Evolutionary conservation across 1,139 yeast genomes (phyloP).

Genomic region (Keqinozyma sinolaborantium): DNA sequence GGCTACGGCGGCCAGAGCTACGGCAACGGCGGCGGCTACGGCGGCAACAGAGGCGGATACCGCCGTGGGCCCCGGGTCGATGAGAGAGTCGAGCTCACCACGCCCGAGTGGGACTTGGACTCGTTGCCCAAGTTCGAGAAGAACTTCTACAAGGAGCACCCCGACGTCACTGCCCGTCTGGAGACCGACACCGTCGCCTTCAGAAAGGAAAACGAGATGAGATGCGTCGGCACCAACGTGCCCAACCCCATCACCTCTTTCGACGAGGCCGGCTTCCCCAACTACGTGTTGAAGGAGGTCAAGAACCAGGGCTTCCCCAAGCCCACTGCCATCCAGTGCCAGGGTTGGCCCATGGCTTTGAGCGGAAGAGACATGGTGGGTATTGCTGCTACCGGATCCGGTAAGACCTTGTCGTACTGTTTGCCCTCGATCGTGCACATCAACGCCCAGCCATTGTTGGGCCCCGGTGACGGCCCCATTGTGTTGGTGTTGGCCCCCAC

Average conservation of each 20-base stretch:
- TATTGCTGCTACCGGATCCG: conserved; percentile 98
- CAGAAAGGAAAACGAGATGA: conserved; percentile 85
- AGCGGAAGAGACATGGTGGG: conserved; percentile 99
- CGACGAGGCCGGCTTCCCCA: conserved; percentile 97
- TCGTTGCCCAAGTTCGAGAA: conserved; percentile 88
- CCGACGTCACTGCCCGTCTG: conserved; percentile 69
- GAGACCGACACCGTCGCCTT: conserved; percentile 69
- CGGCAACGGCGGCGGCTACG: conserved; percentile 5
- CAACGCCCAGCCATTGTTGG: conserved; percentile 92
- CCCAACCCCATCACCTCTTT: conserved; percentile 93
- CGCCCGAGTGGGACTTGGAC: conserved; percentile 79
- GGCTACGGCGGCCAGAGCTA: conserved; percentile 6
- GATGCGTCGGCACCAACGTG: conserved; percentile 73
- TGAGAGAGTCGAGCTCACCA: conserved; percentile 54
- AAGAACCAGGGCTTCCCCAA: conserved; percentile 88
- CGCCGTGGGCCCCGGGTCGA: conserved; percentile 29
- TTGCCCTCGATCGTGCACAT: conserved; percentile 96
- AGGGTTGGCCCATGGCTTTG: conserved; percentile 99
- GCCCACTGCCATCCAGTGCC: conserved; percentile 97
- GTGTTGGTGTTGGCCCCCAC: conserved; percentile 96
- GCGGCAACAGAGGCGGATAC: conserved; percentile 12
- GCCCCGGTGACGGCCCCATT: conserved; percentile 96
- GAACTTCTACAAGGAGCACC: conserved; percentile 88
- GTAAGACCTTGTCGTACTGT: conserved; percentile 96
- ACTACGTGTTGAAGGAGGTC: conserved; percentile 84